Base-by-base conservation (phyloP, 768 basidiomycete genomes). In the Suillus decipiens region DNA sequence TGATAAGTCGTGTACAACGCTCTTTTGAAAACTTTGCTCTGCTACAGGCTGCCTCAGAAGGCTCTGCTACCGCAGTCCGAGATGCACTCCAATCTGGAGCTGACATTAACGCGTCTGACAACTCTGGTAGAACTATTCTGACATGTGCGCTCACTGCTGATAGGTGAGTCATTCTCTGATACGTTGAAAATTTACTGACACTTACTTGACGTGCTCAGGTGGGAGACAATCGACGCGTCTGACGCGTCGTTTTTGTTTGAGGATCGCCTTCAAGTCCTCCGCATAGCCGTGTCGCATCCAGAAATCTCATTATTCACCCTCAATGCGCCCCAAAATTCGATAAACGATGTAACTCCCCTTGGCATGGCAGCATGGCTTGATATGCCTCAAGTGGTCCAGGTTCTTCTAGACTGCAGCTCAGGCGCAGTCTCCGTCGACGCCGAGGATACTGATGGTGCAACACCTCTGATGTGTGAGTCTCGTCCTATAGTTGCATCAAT, bases 321-420 rank as follows among this genome's bases (percentile, higher is more conserved):
- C 47, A 93, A 93, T 71, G 85, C 87, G n/a, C 87, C 90, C 0
- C 88, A 89, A 59, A 77, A 79, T 64, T 83, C 85, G 2, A 85
- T 89, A 79, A 86, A 85, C 60, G 89, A 90, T 39, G 89, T 90
- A 9, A 89, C 89, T 1, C 90, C 90, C 12, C 82, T 93, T 17
- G 87, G 89, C 5, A 86, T 91, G 80, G 89, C 90, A 8, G 86
- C 90, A 1, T 93, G 90, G 89, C 80, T 92, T 22, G 87, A 91
- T 68, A 77, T 84, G 73, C 82, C 84, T 12, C 75, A 82, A 17
- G 81, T 79, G 31, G 88, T 93, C n/a, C 78, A 78, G 61, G 68
- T 86, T 47, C 76, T 93, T n/a, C 81, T 93, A 31, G 85, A 89
- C 53, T 82, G 78, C 34, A 88, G 87, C 67, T 74, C 78, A 3